Percentiles rank a stretch among this genome's conserved stretches.
These are phyloP conservation scores for Ogataea methanolica DNA, from an alignment of 805 yeast genomes.

Conservation along the genomic window DNA sequence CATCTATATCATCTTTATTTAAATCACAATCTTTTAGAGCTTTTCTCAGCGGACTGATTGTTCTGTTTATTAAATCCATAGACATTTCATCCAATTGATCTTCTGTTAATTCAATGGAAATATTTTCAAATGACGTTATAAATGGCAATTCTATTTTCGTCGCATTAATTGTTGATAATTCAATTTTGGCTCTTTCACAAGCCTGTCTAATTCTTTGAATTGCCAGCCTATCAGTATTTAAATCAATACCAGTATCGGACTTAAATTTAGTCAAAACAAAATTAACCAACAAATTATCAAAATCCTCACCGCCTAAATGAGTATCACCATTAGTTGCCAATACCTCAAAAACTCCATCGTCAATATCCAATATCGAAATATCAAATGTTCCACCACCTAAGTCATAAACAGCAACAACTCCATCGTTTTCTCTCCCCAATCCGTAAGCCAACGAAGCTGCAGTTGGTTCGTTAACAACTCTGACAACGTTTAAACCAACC, in stretches of 20 bases:
- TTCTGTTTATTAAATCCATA: slow-evolving; percentile 58
- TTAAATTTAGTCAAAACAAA: slow-evolving; percentile 76
- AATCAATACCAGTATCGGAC: slow-evolving; percentile 60
- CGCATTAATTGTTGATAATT: slow-evolving; percentile 66
- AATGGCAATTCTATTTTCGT: slow-evolving; percentile 81
- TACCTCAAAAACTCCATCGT: slow-evolving; percentile 96
- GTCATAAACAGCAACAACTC: slow-evolving; percentile 86
- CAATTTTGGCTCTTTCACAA: slow-evolving; percentile 87
- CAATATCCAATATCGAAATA: slow-evolving; percentile 91
- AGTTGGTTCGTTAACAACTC: slow-evolving; percentile 86
- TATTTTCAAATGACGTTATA: slow-evolving; percentile 50
- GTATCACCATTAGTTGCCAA: slow-evolving; percentile 94
- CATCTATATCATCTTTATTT: slow-evolving; percentile 61
- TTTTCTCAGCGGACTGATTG: slow-evolving; percentile 73
- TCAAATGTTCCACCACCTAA: slow-evolving; percentile 98
- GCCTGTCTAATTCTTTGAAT: slow-evolving; percentile 85
- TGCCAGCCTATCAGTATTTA: slow-evolving; percentile 65
- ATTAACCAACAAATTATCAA: slow-evolving; percentile 78
- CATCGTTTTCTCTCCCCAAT: slow-evolving; percentile 65
- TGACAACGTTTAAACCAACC: slow-evolving; percentile 81
- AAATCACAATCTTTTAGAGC: slow-evolving; percentile 79
- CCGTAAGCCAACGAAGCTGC: slow-evolving; percentile 94
- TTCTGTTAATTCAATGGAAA: slow-evolving; percentile 43
- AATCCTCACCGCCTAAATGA: slow-evolving; percentile 87
- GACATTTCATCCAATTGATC: slow-evolving; percentile 47